Conservation (phyloP, 1,284 basidiomycete genomes). For the Salmacisia buchloeana region DNA sequence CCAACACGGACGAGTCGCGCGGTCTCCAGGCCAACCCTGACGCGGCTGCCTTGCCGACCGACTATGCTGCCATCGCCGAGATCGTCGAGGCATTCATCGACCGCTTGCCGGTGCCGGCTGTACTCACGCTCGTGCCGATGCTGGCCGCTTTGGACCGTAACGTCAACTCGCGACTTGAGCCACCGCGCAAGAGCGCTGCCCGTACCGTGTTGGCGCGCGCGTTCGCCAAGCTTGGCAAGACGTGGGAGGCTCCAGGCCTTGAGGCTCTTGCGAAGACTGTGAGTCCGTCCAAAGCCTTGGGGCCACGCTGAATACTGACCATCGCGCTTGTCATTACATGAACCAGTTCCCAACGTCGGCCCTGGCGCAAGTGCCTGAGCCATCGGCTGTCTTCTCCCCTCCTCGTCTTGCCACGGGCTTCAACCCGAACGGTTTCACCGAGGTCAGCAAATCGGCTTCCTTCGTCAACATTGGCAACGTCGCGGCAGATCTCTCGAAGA, state of each 20-base stretch:
- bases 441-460: conserved; percentile 14
- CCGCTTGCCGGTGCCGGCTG: conserved; percentile 65
- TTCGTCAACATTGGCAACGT: conserved; percentile 21
- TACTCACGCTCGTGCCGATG: conserved; percentile 78
- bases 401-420: conserved; percentile 21
- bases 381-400: conserved; percentile 27
- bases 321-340: neutral
- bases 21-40: conserved; percentile 30
- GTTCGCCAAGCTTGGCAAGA: conserved; percentile 65
- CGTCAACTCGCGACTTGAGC: conserved; percentile 52
- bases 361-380: conserved; percentile 19
- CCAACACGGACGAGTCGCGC: conserved; percentile 48
- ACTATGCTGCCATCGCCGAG: conserved; percentile 69
- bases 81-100: conserved; percentile 67
- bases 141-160: conserved; percentile 67
- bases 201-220: conserved; percentile 63
- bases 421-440: conserved; percentile 21
- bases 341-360: conserved; percentile 17
- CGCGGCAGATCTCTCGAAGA: conserved; percentile 24
- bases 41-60: conserved; percentile 59
- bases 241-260: conserved; percentile 60
- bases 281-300: conserved; percentile 14
- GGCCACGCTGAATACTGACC: neutral
- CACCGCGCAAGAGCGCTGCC: conserved; percentile 56
- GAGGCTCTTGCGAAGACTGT: conserved; percentile 19